Percentiles rank a stretch among this genome's conserved stretches.
Evolutionary conservation across 148 eudicot genomes (phyloP).

Genomic region (Chenopodium berlandieri): DNA sequence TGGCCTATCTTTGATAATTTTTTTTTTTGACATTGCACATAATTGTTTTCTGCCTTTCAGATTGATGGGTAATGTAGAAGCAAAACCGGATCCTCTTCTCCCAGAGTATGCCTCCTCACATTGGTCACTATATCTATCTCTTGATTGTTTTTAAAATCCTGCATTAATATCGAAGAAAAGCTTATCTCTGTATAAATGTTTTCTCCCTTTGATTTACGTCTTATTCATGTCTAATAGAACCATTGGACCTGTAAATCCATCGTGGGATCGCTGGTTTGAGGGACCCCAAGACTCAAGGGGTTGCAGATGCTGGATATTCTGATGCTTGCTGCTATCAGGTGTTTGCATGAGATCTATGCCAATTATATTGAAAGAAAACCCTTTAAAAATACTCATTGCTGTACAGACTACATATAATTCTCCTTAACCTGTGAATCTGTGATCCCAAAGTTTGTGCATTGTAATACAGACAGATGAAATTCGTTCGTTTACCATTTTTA

Average conservation of each 20-base stretch:
- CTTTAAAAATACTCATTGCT: conserved; percentile 19
- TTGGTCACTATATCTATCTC: not conserved
- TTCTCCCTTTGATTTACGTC: not conserved
- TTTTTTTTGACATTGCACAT: not conserved
- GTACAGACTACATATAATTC: conserved; percentile 21
- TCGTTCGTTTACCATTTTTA: not conserved
- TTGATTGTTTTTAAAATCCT: not conserved
- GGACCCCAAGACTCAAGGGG: conserved; percentile 62
- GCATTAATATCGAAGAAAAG: not conserved
- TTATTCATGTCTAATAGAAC: conserved; percentile 34
- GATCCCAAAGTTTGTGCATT: not conserved
- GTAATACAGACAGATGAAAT: conserved; percentile 7
- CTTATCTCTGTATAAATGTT: not conserved
- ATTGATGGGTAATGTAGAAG: conserved; percentile 43
- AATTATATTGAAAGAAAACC: conserved; percentile 7
- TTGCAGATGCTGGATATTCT: conserved; percentile 73
- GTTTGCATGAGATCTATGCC: conserved; percentile 16
- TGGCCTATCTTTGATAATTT: not conserved
- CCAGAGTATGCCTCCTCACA: conserved; percentile 47
- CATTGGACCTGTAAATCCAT: conserved; percentile 57
- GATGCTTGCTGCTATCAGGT: conserved; percentile 22
- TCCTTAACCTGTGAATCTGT: not conserved
- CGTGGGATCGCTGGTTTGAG: conserved; percentile 93
- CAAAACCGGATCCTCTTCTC: conserved; percentile 85
- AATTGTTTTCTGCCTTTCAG: conserved; percentile 33